A percentile compares a stretch with the other conserved stretches of the same genome.
Evolutionary conservation across 1,284 basidiomycete species (phyloP).

Genomic region (Ceratobasidium sp.): DNA sequence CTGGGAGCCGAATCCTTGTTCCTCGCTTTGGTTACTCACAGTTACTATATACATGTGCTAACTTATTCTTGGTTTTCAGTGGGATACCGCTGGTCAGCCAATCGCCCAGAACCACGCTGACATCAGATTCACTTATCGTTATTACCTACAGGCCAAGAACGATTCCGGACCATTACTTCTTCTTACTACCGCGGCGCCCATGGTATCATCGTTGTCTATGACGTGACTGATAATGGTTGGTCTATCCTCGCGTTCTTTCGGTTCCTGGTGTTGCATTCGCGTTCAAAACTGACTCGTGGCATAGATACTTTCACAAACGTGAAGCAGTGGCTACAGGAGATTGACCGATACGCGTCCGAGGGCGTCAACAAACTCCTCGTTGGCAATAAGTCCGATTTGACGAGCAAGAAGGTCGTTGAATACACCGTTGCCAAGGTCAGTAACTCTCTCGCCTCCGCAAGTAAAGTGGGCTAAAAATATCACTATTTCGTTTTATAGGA

Average conservation of each 20-base stretch:
- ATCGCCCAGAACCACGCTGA: not conserved
- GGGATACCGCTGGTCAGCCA: slow-evolving; percentile 89
- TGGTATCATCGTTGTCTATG: slow-evolving; percentile 99
- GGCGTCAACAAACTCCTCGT: slow-evolving; percentile 99
- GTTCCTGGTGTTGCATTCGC: not conserved
- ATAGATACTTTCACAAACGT: slow-evolving; percentile 97
- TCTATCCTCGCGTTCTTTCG: slow-evolving; percentile 53
- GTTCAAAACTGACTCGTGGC: slow-evolving; percentile 15
- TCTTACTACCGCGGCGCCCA: slow-evolving; percentile 98
- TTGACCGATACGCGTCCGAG: slow-evolving; percentile 98
- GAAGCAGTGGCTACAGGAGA: slow-evolving; percentile 99
- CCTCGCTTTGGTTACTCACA: slow-evolving; percentile 15
- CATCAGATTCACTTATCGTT: slow-evolving; percentile 7
- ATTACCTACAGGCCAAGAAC: slow-evolving; percentile 80
- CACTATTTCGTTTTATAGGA: slow-evolving; percentile 67
- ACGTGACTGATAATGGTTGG: slow-evolving; percentile 96
- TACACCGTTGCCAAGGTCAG: slow-evolving; percentile 94
- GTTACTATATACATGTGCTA: slow-evolving; percentile 46
- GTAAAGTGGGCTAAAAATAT: slow-evolving; percentile 19
- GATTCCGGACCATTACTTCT: slow-evolving; percentile 97
- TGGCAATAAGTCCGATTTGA: slow-evolving; percentile 98
- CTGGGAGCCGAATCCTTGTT: not conserved
- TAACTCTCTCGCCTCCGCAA: slow-evolving; percentile 15
- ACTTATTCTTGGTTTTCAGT: slow-evolving; percentile 65
- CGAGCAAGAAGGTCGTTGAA: slow-evolving; percentile 99